Conservation (phyloP, 441 rosid species). For the Bocquillonia castaneifolia region DNA sequence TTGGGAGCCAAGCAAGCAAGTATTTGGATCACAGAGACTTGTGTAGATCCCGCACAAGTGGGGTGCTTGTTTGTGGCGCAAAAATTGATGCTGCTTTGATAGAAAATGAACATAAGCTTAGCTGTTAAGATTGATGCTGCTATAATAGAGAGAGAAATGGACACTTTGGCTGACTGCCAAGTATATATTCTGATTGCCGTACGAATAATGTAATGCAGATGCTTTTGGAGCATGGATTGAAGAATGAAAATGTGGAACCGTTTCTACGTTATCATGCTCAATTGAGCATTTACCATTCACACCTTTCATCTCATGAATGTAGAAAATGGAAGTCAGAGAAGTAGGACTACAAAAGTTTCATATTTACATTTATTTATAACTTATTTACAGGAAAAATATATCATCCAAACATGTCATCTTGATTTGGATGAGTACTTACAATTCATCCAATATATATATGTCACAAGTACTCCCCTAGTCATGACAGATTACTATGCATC, state of each 20-base stretch:
- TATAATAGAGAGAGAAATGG: background rate
- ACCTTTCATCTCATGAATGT: background rate
- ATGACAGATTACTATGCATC: slow-evolving; percentile 8
- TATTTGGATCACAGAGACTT: background rate
- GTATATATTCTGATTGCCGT: background rate
- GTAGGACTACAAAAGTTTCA: background rate
- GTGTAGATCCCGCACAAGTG: background rate
- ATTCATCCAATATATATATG: slow-evolving; percentile 8
- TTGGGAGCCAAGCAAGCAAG: background rate
- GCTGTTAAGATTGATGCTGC: background rate
- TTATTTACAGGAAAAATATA: slow-evolving; percentile 4
- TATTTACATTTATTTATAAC: slow-evolving; percentile 20
- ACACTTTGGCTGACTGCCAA: background rate
- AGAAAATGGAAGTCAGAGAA: background rate
- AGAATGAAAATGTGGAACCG: no score
- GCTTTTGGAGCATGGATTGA: no score
- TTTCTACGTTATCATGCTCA: background rate
- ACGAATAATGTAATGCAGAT: background rate
- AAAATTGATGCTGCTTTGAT: no score
- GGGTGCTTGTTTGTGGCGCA: background rate
- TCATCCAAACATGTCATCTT: slow-evolving; percentile 2
- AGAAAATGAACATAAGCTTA: no score
- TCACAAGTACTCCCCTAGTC: background rate
- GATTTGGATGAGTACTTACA: background rate
- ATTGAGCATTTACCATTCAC: background rate